A percentile compares a stretch with the other conserved stretches of the same genome.
Conservation (phyloP, 176 grass and related monocot genomes). For the Coix lacrymajobi region DNA sequence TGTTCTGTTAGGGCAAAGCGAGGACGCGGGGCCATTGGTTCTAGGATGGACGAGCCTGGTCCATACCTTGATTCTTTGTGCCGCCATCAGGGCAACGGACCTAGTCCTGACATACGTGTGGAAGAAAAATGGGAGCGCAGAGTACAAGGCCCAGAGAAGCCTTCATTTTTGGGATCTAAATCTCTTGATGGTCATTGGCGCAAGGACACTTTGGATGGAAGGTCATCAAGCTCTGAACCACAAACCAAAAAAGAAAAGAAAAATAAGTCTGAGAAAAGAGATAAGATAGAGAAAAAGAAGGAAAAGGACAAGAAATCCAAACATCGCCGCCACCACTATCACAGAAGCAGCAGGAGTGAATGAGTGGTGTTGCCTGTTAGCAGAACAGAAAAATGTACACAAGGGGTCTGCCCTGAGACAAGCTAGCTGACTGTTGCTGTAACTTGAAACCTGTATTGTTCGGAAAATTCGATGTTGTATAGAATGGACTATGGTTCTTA, state of each 20-base stretch:
- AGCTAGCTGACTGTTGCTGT: neutral
- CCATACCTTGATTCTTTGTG: conserved; percentile 42
- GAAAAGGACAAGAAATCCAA: conserved; percentile 63
- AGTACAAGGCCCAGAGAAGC: conserved; percentile 69
- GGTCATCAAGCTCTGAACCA: conserved; percentile 13
- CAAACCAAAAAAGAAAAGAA: conserved; percentile 25
- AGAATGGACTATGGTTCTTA: neutral
- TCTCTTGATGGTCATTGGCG: conserved; percentile 23
- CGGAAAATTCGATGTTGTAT: neutral
- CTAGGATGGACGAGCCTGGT: conserved; percentile 89
- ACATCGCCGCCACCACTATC: conserved; percentile 36
- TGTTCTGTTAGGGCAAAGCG: conserved; percentile 55
- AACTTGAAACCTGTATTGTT: conserved; percentile 17
- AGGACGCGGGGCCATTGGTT: conserved; percentile 81
- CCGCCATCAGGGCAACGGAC: conserved; percentile 6
- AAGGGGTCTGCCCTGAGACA: neutral
- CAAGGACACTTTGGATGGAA: conserved; percentile 4
- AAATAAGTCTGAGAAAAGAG: conserved; percentile 23
- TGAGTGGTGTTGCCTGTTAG: neutral
- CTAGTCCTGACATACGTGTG: conserved; percentile 27
- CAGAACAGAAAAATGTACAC: conserved; percentile 16
- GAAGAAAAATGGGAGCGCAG: conserved; percentile 54
- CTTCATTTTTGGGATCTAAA: conserved; percentile 42
- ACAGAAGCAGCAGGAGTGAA: conserved; percentile 51
- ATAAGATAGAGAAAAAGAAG: conserved; percentile 32